These are phyloP conservation scores for Chrysoporthe austroafricana DNA, from an alignment of 2,329 filamentous ascomycete species.

Conservation along the genomic window DNA sequence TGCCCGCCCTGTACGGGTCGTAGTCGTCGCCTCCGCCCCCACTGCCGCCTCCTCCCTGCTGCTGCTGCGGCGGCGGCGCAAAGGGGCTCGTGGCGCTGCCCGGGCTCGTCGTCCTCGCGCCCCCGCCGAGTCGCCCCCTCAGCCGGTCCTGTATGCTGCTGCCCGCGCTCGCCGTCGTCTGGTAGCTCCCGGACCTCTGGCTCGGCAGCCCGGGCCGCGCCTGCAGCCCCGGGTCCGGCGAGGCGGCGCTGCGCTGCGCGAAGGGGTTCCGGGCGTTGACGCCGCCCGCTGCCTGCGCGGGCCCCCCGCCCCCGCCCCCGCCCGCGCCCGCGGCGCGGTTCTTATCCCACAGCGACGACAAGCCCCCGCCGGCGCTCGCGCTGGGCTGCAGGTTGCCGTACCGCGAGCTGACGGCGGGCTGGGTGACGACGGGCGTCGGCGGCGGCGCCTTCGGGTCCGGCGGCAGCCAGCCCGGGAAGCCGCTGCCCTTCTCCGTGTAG, in stretches of 20 bases:
- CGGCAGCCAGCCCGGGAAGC: constrained; percentile 85
- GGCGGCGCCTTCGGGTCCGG: constrained; percentile 80
- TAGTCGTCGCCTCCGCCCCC: constrained; percentile 33
- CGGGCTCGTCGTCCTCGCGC: constrained; percentile 61
- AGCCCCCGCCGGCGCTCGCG: constrained; percentile 39
- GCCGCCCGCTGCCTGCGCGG: neutral
- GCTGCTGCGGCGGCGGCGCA: constrained; percentile 50
- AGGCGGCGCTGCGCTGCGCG: constrained; percentile 37
- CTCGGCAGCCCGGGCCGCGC: constrained; percentile 62
- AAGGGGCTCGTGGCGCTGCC: constrained; percentile 47
- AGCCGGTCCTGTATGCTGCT: constrained; percentile 76
- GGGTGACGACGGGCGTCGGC: constrained; percentile 54
- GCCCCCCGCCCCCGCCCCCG: constrained; percentile 15
- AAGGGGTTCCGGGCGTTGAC: constrained; percentile 35
- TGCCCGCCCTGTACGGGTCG: constrained; percentile 14
- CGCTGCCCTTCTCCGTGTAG: constrained; percentile 84
- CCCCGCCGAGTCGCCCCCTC: constrained; percentile 75
- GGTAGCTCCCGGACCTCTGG: constrained; percentile 73
- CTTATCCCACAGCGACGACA: constrained; percentile 65
- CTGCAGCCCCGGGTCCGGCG: constrained; percentile 41
- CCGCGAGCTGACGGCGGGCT: constrained; percentile 51
- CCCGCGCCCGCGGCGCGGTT: constrained; percentile 36
- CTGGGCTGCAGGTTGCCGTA: constrained; percentile 49
- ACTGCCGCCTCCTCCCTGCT: constrained; percentile 31
- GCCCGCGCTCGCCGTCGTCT: constrained; percentile 48